Evolutionary conservation across 352 stramenopile species (phyloP), one percentile per base, ranked within the genome.

Genomic region (Halophytophthora batemanensis): DNA sequence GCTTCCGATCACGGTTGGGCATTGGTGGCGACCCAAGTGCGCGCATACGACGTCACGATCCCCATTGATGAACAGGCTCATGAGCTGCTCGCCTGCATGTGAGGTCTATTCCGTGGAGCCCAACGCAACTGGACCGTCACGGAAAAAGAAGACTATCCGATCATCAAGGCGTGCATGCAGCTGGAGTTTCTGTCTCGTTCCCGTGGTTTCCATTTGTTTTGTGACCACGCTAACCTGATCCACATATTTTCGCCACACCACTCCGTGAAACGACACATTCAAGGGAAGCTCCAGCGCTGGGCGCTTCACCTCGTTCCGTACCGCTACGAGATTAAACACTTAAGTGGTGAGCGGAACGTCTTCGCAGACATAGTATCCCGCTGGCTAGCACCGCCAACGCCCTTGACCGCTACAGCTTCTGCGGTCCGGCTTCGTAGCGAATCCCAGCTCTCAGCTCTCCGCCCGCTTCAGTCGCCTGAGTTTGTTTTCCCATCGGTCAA

Each of bases 141-240:
- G 15, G 54, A 47, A 25, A 59, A 55, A 23, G 37, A 61, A 41
- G 53, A 35, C 0, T 53, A 45, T 53, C 43, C 52, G 1, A 45
- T 59, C 12, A 28, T 55, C 15, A 35, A 13, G n/a, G 48, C 45
- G 11, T 48, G 36, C 13, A 22, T 31, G 6, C 41, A 53, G 22
- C 28, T 48, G 5, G 13, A 61, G 19, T 18, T 61, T 17, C 54
- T 61, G 3, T n/a, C 50, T 21, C 36, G 44, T 7, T 22, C 25
- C 13, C 18, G 41, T 8, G 33, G 45, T 19, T 60, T 66, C 41
- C 29, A 25, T 12, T 34, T 66, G 14, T 61, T 34, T 25, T 57
- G 45, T 29, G 51, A 61, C 17, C 58, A 56, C 29, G 45, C 31
- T 7, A 60, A 53, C n/a, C 45, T 58, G 0, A 61, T 61, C 19